Conservation (phyloP, 306 rosid species). For the Malus sylvestris region DNA sequence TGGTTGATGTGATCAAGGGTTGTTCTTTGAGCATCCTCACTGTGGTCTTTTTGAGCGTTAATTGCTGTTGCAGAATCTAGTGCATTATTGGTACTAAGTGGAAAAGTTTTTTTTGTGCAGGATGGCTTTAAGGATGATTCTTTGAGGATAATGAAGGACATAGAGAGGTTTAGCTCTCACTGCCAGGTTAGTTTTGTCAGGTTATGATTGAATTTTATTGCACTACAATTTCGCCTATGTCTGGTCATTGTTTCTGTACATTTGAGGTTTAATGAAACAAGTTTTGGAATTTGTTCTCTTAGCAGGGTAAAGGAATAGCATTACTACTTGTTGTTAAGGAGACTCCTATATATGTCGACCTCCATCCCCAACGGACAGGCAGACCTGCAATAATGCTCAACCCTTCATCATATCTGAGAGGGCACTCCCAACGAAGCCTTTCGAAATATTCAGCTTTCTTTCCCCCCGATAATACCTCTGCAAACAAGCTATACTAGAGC, state of each 20-base stretch:
- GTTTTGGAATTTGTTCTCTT: not conserved
- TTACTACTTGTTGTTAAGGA: no score
- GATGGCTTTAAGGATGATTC: conserved; percentile 92
- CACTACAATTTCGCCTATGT: not conserved
- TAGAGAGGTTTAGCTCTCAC: conserved; percentile 43
- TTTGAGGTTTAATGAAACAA: not conserved
- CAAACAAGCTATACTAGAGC: no score
- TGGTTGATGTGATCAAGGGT: not conserved
- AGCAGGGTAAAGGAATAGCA: no score
- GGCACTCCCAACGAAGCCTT: no score
- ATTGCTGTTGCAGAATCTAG: not conserved
- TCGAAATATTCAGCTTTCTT: no score
- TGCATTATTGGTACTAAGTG: not conserved
- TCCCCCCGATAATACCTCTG: no score
- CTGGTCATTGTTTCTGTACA: not conserved
- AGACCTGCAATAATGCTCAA: no score
- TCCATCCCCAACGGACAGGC: no score
- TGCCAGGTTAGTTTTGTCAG: conserved; percentile 59
- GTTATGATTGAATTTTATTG: not conserved
- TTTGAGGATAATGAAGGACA: conserved; percentile 71
- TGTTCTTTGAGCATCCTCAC: not conserved
- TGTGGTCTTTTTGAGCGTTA: not conserved
- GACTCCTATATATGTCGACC: no score
- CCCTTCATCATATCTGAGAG: no score
- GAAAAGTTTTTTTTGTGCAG: conserved; percentile 33